Evolutionary conservation across 768 basidiomycete genomes (phyloP).

Genomic region (Leccinum ochraceum): DNA sequence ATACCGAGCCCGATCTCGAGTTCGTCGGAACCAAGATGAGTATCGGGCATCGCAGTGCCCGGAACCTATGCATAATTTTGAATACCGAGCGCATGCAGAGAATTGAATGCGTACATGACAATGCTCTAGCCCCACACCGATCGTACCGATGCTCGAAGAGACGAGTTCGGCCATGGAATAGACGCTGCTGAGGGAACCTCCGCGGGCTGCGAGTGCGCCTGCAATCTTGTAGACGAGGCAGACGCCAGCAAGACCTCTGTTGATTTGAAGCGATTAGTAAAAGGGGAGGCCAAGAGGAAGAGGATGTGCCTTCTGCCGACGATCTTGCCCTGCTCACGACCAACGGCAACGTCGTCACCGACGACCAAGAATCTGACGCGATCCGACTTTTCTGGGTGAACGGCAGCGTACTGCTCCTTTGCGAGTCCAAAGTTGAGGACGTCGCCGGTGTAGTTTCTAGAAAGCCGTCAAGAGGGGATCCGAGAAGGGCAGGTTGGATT

Average conservation of each 20-base stretch:
- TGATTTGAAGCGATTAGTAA: neutral
- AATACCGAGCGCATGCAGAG: neutral
- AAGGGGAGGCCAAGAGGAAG: conserved; percentile 16
- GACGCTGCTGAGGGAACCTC: conserved; percentile 69
- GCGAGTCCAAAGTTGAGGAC: conserved; percentile 91
- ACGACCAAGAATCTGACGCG: conserved; percentile 77
- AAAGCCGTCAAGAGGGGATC: conserved; percentile 8
- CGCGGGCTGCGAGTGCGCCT: conserved; percentile 73
- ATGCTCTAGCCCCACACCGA: conserved; percentile 87
- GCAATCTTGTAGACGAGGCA: conserved; percentile 90
- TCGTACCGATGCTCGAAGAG: conserved; percentile 67
- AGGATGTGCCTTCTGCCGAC: conserved; percentile 67
- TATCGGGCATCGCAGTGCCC: conserved; percentile 61
- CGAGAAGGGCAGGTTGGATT: conserved; percentile 1
- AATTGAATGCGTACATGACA: conserved; percentile 59
- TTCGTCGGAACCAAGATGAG: conserved; percentile 59
- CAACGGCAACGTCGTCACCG: conserved; percentile 90
- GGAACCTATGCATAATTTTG: conserved; percentile 57
- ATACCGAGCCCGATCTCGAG: conserved; percentile 92
- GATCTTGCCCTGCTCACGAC: conserved; percentile 74
- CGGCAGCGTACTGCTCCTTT: conserved; percentile 77
- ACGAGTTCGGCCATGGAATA: conserved; percentile 64
- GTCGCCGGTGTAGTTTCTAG: conserved; percentile 87
- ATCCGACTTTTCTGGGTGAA: conserved; percentile 65
- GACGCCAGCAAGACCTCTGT: conserved; percentile 79